Evolutionary conservation across 192 early-diverging fungal species (phyloP).

Genomic region (Coemansia sp.): DNA sequence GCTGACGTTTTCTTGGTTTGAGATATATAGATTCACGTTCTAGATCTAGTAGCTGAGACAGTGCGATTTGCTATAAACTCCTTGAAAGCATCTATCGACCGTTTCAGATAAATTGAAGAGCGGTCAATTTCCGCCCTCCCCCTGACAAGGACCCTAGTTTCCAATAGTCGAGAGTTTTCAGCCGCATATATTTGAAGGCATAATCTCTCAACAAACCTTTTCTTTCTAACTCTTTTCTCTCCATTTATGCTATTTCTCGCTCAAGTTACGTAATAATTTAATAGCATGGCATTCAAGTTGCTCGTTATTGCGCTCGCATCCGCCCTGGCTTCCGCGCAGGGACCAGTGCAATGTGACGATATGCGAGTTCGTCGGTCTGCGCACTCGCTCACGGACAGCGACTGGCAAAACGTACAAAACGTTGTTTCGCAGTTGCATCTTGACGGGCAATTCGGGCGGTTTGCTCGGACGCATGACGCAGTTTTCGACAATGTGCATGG

Average conservation of each 20-base stretch:
- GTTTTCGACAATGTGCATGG: constrained; percentile 49
- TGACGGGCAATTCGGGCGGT: constrained; percentile 43
- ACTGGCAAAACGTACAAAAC: constrained; percentile 34
- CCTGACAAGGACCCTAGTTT: neutral
- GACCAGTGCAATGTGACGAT: constrained; percentile 21
- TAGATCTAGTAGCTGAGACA: neutral
- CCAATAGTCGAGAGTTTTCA: neutral
- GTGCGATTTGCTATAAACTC: neutral
- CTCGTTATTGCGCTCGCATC: constrained; percentile 10
- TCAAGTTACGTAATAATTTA: neutral
- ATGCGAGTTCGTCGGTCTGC: constrained; percentile 40
- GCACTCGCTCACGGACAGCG: constrained; percentile 34
- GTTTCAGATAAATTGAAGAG: constrained; percentile 1
- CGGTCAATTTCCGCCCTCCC: neutral
- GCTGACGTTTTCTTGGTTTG: neutral
- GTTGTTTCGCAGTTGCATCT: constrained; percentile 35
- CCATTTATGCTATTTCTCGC: neutral
- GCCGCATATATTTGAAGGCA: constrained; percentile 4
- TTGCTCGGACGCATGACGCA: constrained; percentile 37
- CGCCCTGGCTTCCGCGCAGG: constrained; percentile 14
- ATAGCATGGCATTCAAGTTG: constrained; percentile 4
- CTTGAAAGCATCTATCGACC: neutral
- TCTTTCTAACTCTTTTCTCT: neutral
- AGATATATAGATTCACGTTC: neutral
- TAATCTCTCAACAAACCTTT: neutral